phyloP scores from a whole-genome alignment of 1,284 basidiomycete species.

The Ganoderma resinaceum region DNA sequence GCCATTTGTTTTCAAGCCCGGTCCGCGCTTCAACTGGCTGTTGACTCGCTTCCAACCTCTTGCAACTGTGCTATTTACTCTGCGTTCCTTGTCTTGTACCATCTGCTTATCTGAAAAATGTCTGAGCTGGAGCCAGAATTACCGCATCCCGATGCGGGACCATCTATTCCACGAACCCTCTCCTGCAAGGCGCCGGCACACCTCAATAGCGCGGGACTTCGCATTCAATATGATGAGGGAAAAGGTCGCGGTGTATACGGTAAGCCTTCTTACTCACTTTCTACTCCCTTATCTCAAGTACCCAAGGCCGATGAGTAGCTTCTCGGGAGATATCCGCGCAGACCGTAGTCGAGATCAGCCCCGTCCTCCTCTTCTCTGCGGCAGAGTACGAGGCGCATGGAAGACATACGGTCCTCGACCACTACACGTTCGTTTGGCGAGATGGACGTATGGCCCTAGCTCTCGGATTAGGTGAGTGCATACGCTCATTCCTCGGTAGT shows the following conservation, averaged over 20 bases:
- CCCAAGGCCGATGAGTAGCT: conserved; percentile 49
- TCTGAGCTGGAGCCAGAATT: neutral
- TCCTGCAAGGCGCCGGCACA: conserved; percentile 35
- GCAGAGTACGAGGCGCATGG: conserved; percentile 78
- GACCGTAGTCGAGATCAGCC: conserved; percentile 83
- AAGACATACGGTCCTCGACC: conserved; percentile 77
- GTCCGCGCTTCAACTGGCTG: neutral
- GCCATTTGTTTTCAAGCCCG: neutral
- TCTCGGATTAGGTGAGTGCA: conserved; percentile 78
- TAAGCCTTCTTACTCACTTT: conserved; percentile 35
- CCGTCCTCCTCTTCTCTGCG: conserved; percentile 81
- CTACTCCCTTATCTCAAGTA: conserved; percentile 11
- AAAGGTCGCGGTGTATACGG: conserved; percentile 58
- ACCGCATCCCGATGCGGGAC: neutral
- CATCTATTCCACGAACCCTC: neutral
- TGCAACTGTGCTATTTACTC: too few relatives aligned
- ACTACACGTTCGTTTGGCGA: conserved; percentile 88
- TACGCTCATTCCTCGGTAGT: neutral
- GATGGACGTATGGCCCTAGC: conserved; percentile 87
- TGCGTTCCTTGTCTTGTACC: neutral
- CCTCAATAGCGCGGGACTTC: conserved; percentile 46
- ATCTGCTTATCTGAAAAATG: neutral
- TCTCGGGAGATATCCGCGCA: conserved; percentile 63
- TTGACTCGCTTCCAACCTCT: neutral
- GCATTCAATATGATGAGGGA: conserved; percentile 44